Conservation (phyloP, 345 rosid genomes). For the Physaria fendleri region DNA sequence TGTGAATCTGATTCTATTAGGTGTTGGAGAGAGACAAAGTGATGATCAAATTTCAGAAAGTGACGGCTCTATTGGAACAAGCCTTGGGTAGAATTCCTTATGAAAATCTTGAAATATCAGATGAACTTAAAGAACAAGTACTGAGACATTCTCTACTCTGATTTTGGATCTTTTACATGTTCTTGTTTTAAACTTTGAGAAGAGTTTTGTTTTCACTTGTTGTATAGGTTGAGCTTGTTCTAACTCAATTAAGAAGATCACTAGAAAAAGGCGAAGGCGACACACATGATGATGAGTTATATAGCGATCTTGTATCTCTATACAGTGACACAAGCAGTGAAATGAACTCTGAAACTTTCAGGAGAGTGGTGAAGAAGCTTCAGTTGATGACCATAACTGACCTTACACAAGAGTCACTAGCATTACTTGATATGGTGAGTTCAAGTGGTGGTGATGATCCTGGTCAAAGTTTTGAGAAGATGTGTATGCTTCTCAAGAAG, state of each 20-base stretch:
- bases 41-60: conserved; percentile 56
- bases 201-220: background rate
- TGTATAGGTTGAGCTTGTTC: conserved; percentile 87
- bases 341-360: conserved; percentile 45
- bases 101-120: conserved; percentile 71
- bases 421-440: conserved; percentile 80
- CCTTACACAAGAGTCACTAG: conserved; percentile 78
- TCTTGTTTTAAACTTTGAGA: background rate
- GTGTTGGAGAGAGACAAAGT: conserved; percentile 71
- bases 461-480: conserved; percentile 66
- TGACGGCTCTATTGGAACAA: conserved; percentile 66
- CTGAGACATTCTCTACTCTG: background rate
- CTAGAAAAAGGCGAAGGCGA: conserved; percentile 52
- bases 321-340: conserved; percentile 36
- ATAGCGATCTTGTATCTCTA: conserved; percentile 48
- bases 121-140: conserved; percentile 97
- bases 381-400: conserved; percentile 62
- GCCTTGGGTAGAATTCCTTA: conserved; percentile 57
- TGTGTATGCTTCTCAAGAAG: conserved; percentile 67
- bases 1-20: conserved; percentile 29
- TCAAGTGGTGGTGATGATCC: conserved; percentile 75
- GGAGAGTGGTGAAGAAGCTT: conserved; percentile 61
- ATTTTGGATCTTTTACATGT: background rate
- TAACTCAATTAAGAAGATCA: conserved; percentile 69
- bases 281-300: conserved; percentile 46